Percentiles rank a stretch among this genome's conserved stretches.
phyloP scores from a whole-genome alignment of 73 alveolate species.

The Tetrahymena elliotti region DNA sequence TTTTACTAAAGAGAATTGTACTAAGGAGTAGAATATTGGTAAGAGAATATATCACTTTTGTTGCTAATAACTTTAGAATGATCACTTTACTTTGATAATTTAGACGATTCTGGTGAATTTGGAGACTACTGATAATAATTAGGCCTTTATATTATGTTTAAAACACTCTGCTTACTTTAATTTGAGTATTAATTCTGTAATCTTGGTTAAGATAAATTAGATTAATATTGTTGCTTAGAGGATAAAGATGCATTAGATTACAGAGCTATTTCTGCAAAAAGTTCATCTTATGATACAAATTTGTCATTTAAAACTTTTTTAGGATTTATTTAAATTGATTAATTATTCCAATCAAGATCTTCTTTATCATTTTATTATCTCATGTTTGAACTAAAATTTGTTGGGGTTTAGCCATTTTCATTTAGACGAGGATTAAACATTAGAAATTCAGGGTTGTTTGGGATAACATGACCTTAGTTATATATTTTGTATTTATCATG shows the following conservation, averaged over 20 bases:
- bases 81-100: not conserved
- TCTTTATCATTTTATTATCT: not conserved
- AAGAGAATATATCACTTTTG: not conserved
- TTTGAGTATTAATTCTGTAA: not conserved
- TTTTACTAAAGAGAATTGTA: not conserved
- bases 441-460: not conserved
- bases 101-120: not conserved
- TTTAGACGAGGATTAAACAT: not conserved
- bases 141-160: not conserved
- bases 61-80: not conserved
- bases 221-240: not conserved
- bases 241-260: not conserved
- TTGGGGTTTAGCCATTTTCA: not conserved
- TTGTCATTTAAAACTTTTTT: not conserved
- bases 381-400: not conserved
- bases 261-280: not conserved
- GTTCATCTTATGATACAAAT: not conserved
- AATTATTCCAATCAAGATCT: not conserved
- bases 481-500: not conserved
- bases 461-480: not conserved
- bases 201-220: not conserved
- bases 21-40: not conserved
- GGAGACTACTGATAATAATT: not conserved
- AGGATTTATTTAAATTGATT: not conserved
- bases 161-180: not conserved